Conservation (phyloP, 495 filamentous ascomycete genomes). For the Aspergillus cristatus region DNA sequence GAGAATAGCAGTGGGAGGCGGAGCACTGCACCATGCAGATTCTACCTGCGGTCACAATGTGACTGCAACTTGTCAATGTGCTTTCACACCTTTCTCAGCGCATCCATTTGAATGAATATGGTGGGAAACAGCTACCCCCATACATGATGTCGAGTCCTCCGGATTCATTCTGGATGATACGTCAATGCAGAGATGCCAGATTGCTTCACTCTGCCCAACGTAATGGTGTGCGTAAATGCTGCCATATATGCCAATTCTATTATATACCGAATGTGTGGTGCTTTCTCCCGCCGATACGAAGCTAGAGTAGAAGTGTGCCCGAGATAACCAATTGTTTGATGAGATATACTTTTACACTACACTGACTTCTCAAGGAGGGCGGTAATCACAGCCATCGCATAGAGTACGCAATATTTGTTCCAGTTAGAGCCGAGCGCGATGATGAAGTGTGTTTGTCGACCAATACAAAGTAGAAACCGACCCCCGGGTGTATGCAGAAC, state of each 20-base stretch:
- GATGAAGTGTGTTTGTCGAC: no score
- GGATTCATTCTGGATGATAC: background rate
- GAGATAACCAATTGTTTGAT: background rate
- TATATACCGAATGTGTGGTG: background rate
- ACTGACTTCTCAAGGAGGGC: no score
- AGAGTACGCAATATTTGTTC: no score
- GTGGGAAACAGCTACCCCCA: slow-evolving; percentile 33
- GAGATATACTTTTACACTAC: background rate
- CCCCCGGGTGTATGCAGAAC: no score
- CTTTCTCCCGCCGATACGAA: background rate
- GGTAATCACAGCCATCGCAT: no score
- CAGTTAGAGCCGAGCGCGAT: no score
- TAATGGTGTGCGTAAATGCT: background rate
- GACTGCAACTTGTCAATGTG: slow-evolving; percentile 22
- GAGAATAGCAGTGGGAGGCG: no score
- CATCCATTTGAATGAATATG: slow-evolving; percentile 28
- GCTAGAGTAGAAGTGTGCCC: background rate
- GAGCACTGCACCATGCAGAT: no score
- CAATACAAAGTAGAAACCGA: no score
- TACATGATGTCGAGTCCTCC: slow-evolving; percentile 20
- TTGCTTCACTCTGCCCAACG: no score
- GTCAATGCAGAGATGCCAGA: background rate
- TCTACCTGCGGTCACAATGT: slow-evolving; percentile 21
- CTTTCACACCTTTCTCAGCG: slow-evolving; percentile 17
- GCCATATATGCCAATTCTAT: background rate